A percentile compares a stretch with the other conserved stretches of the same genome.
phyloP scores from a whole-genome alignment of 148 eudicot genomes.

The Pouteria glomerata region DNA sequence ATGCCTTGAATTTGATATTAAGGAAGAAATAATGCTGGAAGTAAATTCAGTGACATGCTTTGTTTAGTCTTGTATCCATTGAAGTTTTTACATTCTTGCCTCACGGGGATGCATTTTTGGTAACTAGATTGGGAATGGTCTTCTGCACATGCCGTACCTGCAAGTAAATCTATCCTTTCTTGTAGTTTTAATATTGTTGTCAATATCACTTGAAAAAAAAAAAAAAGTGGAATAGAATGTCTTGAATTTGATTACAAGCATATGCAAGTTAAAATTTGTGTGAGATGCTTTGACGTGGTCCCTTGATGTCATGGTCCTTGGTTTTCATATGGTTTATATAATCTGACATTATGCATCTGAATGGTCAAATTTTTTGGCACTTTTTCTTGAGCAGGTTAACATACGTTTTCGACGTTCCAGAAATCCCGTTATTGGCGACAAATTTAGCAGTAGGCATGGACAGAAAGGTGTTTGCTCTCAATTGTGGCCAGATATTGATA shows the following conservation, averaged over 20 bases:
- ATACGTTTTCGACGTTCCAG: conserved; percentile 78
- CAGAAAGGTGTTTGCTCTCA: conserved; percentile 99
- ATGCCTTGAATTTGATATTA: no score
- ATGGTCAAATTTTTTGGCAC: neutral
- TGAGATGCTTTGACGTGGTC: neutral
- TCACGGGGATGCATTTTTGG: neutral
- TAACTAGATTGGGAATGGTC: neutral
- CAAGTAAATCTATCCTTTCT: neutral
- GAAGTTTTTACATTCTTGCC: neutral
- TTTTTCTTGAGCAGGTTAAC: conserved; percentile 49
- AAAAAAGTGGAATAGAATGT: neutral
- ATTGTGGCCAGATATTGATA: conserved; percentile 84
- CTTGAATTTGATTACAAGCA: neutral
- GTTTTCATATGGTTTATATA: neutral
- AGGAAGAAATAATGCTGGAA: neutral
- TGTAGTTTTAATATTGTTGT: neutral
- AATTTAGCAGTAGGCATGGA: conserved; percentile 98
- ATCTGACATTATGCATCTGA: neutral
- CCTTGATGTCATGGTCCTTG: neutral
- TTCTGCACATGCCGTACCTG: neutral
- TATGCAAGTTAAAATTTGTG: neutral
- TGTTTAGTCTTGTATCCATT: neutral
- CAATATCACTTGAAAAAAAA: neutral
- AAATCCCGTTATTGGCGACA: conserved; percentile 94
- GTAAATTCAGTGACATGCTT: neutral